Evolutionary conservation across 2,329 filamentous ascomycete genomes (phyloP), one percentile per base, ranked within the genome.

Genomic region (Hymenoscyphus repandus): DNA sequence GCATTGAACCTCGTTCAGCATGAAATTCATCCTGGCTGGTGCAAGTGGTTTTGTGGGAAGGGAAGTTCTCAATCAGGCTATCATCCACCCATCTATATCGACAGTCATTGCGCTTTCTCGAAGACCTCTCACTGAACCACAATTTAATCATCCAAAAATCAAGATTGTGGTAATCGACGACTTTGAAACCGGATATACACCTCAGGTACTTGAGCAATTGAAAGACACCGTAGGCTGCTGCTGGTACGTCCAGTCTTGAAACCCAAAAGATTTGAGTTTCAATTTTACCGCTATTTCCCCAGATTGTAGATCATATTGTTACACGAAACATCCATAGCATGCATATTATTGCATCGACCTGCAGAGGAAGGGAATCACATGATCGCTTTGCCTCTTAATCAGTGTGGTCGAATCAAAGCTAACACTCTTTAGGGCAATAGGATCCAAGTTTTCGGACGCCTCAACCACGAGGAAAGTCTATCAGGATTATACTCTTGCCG

Each of bases 11-110:
- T 37, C 34, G 12, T 40, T 5, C 50, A 52, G 33, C 18, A 69
- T 69, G 66, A 69, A 68, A 48, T 58, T 68, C 47, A 57, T 69
- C 11, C 49, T 69, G 38, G 55, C 61, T 17, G 66, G 64, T 6
- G 59, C 63, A 0, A 67, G 61, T 6, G 63, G 66, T 5, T 65
- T 67, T 30, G 58, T 69, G 6, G 66, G 62, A n/a, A 62, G 57
- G 1, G 66, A 70, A 43, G 47, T 69, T 38, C 55, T 70, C 45
- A 60, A 60, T 12, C 66, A 68, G 58, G 62, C 59, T 18, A 56
- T 70, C 13, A 49, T n/a, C 6, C 47, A 62, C 40, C 56, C 62
- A 6, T 39, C 45, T 20, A 54, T 67, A 31, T 65, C 60, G 6
- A 62, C 60, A 1, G 54, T 68, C 17, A 46, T 66, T 13, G 64